These are phyloP conservation scores for Wickerhamiella spandovensis DNA, from an alignment of 805 yeast genomes.

Conservation along the genomic window DNA sequence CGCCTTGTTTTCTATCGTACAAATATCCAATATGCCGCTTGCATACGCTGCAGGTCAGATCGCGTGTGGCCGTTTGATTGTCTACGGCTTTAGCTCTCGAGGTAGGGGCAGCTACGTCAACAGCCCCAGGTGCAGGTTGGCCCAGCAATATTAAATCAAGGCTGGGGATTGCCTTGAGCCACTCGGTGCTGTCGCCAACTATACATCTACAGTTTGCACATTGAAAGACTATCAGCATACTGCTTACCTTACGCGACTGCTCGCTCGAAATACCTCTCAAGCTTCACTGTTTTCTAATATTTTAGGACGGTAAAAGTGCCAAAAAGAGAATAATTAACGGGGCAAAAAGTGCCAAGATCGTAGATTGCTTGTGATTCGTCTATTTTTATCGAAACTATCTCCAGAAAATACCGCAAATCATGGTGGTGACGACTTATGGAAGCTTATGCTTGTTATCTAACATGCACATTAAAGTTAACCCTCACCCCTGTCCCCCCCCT, in stretches of 20 bases:
- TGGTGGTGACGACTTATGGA: not conserved
- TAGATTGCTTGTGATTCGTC: no score
- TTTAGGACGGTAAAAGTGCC: no score
- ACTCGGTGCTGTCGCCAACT: conserved; percentile 2
- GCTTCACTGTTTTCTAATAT: no score
- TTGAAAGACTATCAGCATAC: conserved; percentile 1
- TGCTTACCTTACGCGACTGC: not conserved
- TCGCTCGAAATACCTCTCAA: no score
- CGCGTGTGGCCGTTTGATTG: not conserved
- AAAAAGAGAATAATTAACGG: no score
- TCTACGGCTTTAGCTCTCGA: no score
- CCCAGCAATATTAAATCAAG: not conserved
- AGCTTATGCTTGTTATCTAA: not conserved
- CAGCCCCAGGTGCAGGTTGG: not conserved
- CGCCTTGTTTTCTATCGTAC: not conserved
- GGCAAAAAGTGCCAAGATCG: no score
- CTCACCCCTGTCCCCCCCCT: not conserved
- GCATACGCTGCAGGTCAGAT: not conserved
- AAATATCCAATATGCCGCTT: not conserved
- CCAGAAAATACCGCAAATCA: not conserved
- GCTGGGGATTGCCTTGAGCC: not conserved
- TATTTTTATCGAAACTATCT: no score
- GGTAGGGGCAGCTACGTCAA: not conserved
- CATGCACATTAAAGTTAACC: not conserved
- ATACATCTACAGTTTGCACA: conserved; percentile 1